These are phyloP conservation scores for Penicillium salamii DNA, from an alignment of 495 filamentous ascomycete genomes.

Conservation along the genomic window DNA sequence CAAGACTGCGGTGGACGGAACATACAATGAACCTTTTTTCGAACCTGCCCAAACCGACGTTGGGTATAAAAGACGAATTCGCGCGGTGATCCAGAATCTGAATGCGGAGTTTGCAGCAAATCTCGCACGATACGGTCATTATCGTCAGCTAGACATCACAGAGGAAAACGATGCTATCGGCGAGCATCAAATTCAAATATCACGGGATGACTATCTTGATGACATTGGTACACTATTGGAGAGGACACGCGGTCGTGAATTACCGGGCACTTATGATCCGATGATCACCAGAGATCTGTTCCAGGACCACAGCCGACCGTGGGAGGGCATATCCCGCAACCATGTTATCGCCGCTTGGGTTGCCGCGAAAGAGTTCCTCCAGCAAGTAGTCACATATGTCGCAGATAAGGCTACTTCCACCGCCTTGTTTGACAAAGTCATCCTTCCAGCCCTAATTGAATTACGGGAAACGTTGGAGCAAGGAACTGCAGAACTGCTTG, in stretches of 20 bases:
- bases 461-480: conserved; percentile 20
- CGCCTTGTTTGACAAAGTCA: conserved; percentile 35
- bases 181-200: conserved; percentile 19
- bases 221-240: conserved; percentile 38
- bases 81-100: conserved; percentile 57
- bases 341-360: conserved; percentile 35
- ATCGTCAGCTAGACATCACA: conserved; percentile 11
- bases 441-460: conserved; percentile 33
- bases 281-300: conserved; percentile 51
- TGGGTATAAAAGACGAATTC: conserved; percentile 53
- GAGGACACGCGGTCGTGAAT: conserved; percentile 41
- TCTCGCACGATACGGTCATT: conserved; percentile 46
- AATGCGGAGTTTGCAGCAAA: conserved; percentile 50
- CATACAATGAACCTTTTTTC: conserved; percentile 58
- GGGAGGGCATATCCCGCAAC: conserved; percentile 37
- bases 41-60: conserved; percentile 30
- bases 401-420: conserved; percentile 35
- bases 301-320: conserved; percentile 44
- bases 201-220: conserved; percentile 35
- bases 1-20: conserved; percentile 52
- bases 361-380: conserved; percentile 36
- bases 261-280: conserved; percentile 52
- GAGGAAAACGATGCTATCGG: conserved; percentile 2
- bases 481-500: conserved; percentile 21
- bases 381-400: conserved; percentile 26